Percentiles rank a stretch among this genome's conserved stretches.
These are phyloP conservation scores for Pterulicium gracile DNA, from an alignment of 1,284 basidiomycete species.

Conservation along the genomic window DNA sequence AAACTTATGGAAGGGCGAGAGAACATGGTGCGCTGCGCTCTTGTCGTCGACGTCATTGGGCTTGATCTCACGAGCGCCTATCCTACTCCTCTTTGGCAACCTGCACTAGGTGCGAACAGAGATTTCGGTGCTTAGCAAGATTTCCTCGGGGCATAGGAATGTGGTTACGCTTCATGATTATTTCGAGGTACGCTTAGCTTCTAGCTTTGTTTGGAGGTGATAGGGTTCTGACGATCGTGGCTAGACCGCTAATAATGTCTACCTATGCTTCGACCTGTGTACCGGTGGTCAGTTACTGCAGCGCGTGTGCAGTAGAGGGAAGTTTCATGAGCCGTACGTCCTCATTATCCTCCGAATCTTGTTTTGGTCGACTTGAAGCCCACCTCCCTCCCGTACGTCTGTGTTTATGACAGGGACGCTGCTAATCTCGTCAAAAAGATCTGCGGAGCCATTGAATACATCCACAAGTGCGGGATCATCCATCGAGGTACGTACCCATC, in stretches of 20 bases:
- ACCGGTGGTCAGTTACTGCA: conserved; percentile 98
- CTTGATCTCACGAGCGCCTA: no score
- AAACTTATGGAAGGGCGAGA: conserved; percentile 93
- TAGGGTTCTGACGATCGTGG: conserved; percentile 2
- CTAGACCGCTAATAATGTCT: conserved; percentile 87
- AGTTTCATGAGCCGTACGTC: conserved; percentile 86
- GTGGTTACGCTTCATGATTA: conserved; percentile 93
- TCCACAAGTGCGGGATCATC: conserved; percentile 89
- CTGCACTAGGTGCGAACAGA: conserved; percentile 81
- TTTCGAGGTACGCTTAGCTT: conserved; percentile 63
- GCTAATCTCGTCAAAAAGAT: conserved; percentile 84
- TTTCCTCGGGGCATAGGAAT: conserved; percentile 85
- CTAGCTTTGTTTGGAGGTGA: background rate
- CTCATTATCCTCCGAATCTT: no score
- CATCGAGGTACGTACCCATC: conserved; percentile 59
- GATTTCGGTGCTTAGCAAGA: conserved; percentile 89
- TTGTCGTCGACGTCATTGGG: conserved; percentile 4
- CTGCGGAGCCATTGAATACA: conserved; percentile 81
- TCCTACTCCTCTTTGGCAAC: no score
- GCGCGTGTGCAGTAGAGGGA: conserved; percentile 94
- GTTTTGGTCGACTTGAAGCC: no score
- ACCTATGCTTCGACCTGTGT: conserved; percentile 94
- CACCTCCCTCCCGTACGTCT: no score
- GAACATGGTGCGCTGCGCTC: conserved; percentile 57
- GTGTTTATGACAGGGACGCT: conserved; percentile 90